Percentiles rank a stretch among this genome's conserved stretches.
Conservation (phyloP, 2,329 filamentous ascomycete genomes). For the Ilyonectria destructans region DNA sequence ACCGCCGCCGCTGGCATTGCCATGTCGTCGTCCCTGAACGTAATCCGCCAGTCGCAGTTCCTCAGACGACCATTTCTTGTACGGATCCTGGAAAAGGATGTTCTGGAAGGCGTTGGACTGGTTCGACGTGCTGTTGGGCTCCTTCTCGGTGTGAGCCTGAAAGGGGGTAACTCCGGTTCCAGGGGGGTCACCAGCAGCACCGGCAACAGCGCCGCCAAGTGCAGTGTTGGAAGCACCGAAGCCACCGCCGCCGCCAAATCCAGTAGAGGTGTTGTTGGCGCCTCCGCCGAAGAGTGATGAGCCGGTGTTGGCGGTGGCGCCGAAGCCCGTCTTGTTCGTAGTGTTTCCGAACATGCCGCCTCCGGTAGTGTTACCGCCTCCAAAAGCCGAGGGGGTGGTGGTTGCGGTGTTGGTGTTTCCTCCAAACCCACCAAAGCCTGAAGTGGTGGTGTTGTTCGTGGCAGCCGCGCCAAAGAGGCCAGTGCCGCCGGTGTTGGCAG, state of each 20-base stretch:
- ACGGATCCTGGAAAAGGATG: conserved; percentile 83
- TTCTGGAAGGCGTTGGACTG: conserved; percentile 81
- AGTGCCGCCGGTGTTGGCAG: conserved; percentile 56
- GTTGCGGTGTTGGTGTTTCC: conserved; percentile 53
- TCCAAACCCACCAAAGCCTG: conserved; percentile 62
- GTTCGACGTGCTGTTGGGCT: conserved; percentile 68
- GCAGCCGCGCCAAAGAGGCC: conserved; percentile 64
- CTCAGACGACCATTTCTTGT: conserved; percentile 92
- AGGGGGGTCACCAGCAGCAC: conserved; percentile 70
- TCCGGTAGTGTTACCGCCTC: conserved; percentile 55
- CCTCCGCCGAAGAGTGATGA: conserved; percentile 63
- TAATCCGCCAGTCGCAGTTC: conserved; percentile 91
- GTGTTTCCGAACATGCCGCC: conserved; percentile 69
- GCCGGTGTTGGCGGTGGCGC: conserved; percentile 58
- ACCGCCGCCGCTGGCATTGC: conserved; percentile 87
- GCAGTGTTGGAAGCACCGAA: conserved; percentile 67
- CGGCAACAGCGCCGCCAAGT: conserved; percentile 62
- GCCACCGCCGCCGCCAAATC: conserved; percentile 56
- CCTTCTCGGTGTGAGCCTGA: conserved; percentile 81
- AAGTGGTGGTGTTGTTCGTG: conserved; percentile 56
- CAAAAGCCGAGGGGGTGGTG: conserved; percentile 59
- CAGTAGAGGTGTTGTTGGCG: conserved; percentile 46
- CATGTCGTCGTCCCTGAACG: conserved; percentile 85
- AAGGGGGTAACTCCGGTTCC: conserved; percentile 83
- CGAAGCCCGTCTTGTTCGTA: conserved; percentile 68